Percentiles rank a stretch among this genome's conserved stretches.
Conservation (phyloP, 2,329 filamentous ascomycete species). For the Fusarium succisae region DNA sequence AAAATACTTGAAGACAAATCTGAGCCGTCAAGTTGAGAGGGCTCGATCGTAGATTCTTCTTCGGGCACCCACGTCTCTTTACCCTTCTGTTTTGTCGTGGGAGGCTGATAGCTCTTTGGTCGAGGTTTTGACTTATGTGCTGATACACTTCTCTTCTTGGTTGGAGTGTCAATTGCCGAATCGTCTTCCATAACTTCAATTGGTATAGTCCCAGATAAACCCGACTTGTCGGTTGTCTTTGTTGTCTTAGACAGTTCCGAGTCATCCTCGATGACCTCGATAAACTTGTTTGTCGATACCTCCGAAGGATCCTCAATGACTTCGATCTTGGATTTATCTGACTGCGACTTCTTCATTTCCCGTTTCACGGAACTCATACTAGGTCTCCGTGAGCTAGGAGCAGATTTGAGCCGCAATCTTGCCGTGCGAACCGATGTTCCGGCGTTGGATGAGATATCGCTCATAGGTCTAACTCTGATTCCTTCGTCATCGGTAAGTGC, state of each 20-base stretch:
- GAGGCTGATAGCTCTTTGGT: constrained; percentile 38
- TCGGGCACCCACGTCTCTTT: constrained; percentile 45
- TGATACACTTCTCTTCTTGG: constrained; percentile 46
- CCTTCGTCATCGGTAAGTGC: constrained; percentile 43
- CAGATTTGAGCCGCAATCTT: constrained; percentile 43
- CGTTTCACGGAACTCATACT: constrained; percentile 44
- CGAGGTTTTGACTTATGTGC: constrained; percentile 41
- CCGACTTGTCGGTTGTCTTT: constrained; percentile 8
- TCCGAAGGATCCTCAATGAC: constrained; percentile 20
- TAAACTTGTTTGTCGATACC: constrained; percentile 16
- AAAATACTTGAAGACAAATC: constrained; percentile 51
- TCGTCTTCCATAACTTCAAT: constrained; percentile 51
- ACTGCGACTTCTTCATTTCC: constrained; percentile 37
- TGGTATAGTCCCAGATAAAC: background rate
- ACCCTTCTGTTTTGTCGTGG: constrained; percentile 37
- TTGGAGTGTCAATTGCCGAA: constrained; percentile 52
- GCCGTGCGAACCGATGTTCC: constrained; percentile 39
- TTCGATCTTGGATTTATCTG: constrained; percentile 26
- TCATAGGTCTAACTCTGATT: constrained; percentile 46
- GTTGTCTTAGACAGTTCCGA: constrained; percentile 36
- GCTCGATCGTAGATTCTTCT: constrained; percentile 42
- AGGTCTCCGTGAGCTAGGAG: constrained; percentile 37
- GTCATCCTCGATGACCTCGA: constrained; percentile 23
- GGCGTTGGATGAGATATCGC: constrained; percentile 41
- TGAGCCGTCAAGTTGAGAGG: constrained; percentile 41